Evolutionary conservation across 2,329 filamentous ascomycete species (phyloP).

Genomic region (Colletotrichum sp.): DNA sequence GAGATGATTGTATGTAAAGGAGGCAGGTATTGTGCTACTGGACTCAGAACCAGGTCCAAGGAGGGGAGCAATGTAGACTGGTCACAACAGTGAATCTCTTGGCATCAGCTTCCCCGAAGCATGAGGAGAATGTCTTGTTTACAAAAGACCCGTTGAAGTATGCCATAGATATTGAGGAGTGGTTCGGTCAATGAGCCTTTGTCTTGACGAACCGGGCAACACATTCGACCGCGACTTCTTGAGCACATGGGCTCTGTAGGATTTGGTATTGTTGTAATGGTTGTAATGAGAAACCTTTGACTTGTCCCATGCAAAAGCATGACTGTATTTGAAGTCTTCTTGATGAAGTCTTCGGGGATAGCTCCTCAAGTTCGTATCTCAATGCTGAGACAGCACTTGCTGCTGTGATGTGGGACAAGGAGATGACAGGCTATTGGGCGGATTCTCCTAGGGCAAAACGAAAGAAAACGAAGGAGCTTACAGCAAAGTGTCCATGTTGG

Average conservation of each 20-base stretch:
- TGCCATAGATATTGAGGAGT: neutral
- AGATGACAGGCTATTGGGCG: neutral
- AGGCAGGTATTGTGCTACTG: neutral
- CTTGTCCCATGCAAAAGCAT: neutral
- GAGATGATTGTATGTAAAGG: neutral
- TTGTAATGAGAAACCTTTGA: neutral
- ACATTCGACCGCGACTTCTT: neutral
- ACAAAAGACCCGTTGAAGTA: neutral
- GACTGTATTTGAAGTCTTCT: neutral
- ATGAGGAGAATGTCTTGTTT: neutral
- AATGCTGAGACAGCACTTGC: neutral
- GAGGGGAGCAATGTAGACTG: neutral
- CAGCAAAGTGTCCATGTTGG: constrained; percentile 34
- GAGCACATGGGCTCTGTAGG: neutral
- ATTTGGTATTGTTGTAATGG: neutral
- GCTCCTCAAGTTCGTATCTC: neutral
- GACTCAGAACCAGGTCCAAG: neutral
- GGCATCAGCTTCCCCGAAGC: neutral
- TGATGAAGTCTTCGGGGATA: neutral
- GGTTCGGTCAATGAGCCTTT: neutral
- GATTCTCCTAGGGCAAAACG: neutral
- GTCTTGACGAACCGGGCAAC: neutral
- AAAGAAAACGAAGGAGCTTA: constrained; percentile 24
- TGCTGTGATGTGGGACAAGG: neutral
- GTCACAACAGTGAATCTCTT: neutral